Evolutionary conservation across 2,329 filamentous ascomycete species (phyloP).

Genomic region (Colletotrichum sp.): DNA sequence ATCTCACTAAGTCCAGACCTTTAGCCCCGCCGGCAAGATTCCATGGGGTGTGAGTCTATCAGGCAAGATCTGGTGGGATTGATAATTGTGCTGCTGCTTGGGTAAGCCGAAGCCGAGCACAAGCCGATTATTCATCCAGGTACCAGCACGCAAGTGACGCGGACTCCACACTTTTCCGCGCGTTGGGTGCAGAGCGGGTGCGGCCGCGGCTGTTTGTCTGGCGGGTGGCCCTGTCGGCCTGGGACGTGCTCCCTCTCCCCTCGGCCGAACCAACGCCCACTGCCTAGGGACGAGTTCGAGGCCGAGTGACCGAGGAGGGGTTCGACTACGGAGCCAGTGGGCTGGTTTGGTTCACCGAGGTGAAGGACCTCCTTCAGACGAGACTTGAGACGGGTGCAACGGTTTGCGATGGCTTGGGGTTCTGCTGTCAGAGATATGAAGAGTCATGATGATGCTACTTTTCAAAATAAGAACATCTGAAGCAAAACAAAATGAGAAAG

Average conservation of each 20-base stretch:
- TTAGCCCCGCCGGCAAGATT: not conserved
- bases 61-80: not conserved
- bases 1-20: slow-evolving; percentile 9
- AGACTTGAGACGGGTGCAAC: not conserved
- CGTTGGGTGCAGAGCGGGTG: not conserved
- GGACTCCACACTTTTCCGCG: not conserved
- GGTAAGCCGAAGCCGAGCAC: slow-evolving; percentile 5
- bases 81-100: not conserved
- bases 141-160: not conserved
- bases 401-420: not conserved
- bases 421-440: not conserved
- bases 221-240: not conserved
- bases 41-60: not conserved
- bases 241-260: not conserved
- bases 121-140: slow-evolving; percentile 7
- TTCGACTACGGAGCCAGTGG: not conserved
- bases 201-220: not conserved
- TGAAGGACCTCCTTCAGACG: not conserved
- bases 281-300: not conserved
- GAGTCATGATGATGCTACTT: not conserved
- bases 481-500: not conserved
- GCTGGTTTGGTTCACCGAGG: not conserved
- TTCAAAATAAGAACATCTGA: not conserved
- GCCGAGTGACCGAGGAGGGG: not conserved
- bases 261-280: not conserved